Conservation (phyloP, 2,329 filamentous ascomycete species). For the Colletotrichum acutatum region DNA sequence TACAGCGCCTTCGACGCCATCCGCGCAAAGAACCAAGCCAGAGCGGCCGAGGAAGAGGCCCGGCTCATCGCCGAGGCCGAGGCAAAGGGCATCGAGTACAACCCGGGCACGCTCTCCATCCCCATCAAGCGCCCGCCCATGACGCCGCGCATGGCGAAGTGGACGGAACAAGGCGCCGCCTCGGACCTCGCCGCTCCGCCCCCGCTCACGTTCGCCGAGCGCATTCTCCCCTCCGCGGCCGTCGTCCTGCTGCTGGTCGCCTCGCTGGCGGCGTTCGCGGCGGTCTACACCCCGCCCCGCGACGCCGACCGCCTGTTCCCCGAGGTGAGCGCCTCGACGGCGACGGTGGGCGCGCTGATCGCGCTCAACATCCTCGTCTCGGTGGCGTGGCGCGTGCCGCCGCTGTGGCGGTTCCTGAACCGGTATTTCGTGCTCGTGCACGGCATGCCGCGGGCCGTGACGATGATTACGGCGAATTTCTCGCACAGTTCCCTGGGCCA, state of each 20-base stretch:
- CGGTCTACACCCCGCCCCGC: slow-evolving; percentile 53
- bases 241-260: slow-evolving; percentile 58
- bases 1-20: slow-evolving; percentile 67
- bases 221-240: slow-evolving; percentile 65
- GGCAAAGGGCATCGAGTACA: slow-evolving; percentile 38
- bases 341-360: slow-evolving; percentile 73
- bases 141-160: slow-evolving; percentile 53
- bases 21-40: slow-evolving; percentile 63
- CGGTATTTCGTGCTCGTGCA: slow-evolving; percentile 74
- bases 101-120: slow-evolving; percentile 54
- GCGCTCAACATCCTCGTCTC: slow-evolving; percentile 68
- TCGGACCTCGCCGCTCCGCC: slow-evolving; percentile 64
- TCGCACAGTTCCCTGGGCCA: slow-evolving; percentile 75
- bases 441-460: slow-evolving; percentile 71
- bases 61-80: slow-evolving; percentile 48
- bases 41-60: slow-evolving; percentile 58
- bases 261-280: slow-evolving; percentile 55
- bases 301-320: slow-evolving; percentile 64
- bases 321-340: slow-evolving; percentile 69
- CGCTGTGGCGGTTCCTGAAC: slow-evolving; percentile 74
- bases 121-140: slow-evolving; percentile 52
- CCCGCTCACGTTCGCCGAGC: slow-evolving; percentile 61
- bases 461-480: slow-evolving; percentile 73
- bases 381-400: slow-evolving; percentile 71
- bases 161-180: slow-evolving; percentile 54